These are phyloP conservation scores for Gnaphalium uliginosum DNA, from an alignment of 129 eudicot species.

Conservation along the genomic window DNA sequence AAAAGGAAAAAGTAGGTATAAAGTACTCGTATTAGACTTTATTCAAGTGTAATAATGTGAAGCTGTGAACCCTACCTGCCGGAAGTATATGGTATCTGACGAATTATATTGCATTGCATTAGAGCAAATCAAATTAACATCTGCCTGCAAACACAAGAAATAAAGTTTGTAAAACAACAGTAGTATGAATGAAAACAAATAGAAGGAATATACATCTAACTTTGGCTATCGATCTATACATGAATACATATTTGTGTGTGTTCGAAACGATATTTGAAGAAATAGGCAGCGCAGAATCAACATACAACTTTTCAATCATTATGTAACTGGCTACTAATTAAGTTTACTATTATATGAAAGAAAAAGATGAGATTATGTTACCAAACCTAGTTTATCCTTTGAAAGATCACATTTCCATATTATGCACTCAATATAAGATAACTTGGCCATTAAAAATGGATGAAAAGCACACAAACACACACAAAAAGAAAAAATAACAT, in stretches of 20 bases:
- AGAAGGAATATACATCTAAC: not conserved
- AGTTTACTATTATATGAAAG: not conserved
- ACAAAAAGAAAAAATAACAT: not conserved
- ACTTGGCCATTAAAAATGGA: not conserved
- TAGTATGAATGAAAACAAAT: not conserved
- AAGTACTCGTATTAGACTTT: not conserved
- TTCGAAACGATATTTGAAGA: not conserved
- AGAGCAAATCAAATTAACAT: slow-evolving; percentile 71
- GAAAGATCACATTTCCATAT: not conserved
- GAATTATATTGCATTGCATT: slow-evolving; percentile 95
- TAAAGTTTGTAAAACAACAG: not conserved
- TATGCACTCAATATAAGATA: not conserved
- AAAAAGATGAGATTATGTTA: slow-evolving; percentile 1
- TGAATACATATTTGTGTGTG: not conserved
- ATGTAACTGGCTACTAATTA: not conserved
- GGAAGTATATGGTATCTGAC: slow-evolving; percentile 68
- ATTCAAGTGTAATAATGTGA: not conserved
- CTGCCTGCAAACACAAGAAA: slow-evolving; percentile 65
- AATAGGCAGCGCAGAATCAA: not conserved
- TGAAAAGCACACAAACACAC: not conserved
- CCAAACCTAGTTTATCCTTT: not conserved
- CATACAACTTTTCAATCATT: not conserved
- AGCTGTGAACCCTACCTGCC: slow-evolving; percentile 57
- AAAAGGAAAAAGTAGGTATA: not conserved
- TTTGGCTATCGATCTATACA: no score